A percentile compares a stretch with the other conserved stretches of the same genome.
Conservation (phyloP, 1,139 yeast species). For the Yamadazyma songkhlaensis region DNA sequence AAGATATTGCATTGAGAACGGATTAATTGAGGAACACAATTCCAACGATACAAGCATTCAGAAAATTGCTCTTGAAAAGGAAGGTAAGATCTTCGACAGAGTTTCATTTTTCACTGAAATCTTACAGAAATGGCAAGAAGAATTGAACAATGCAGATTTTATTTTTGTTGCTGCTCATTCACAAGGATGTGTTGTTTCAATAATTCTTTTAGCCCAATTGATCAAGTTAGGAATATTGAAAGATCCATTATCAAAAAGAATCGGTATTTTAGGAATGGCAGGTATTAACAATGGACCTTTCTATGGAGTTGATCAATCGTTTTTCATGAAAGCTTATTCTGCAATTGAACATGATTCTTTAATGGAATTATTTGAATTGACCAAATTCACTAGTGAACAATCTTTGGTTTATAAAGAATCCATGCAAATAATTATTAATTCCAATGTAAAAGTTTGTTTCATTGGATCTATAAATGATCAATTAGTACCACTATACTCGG, state of each 20-base stretch:
- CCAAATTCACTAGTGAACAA: slow-evolving; percentile 68
- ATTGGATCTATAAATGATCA: slow-evolving; percentile 72
- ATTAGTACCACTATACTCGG: slow-evolving; percentile 58
- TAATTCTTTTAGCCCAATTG: slow-evolving; percentile 69
- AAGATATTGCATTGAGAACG: slow-evolving; percentile 66
- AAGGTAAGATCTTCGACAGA: slow-evolving; percentile 83
- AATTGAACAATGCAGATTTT: slow-evolving; percentile 74
- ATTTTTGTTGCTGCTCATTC: slow-evolving; percentile 91
- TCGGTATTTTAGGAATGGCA: slow-evolving; percentile 90
- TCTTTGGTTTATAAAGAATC: slow-evolving; percentile 70
- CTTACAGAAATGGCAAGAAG: slow-evolving; percentile 66
- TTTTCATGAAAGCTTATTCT: slow-evolving; percentile 83
- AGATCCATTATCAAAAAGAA: slow-evolving; percentile 44
- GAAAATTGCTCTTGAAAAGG: slow-evolving; percentile 89
- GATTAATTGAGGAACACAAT: slow-evolving; percentile 36
- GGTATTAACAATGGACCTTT: slow-evolving; percentile 94
- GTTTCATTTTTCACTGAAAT: slow-evolving; percentile 78
- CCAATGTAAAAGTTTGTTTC: slow-evolving; percentile 74
- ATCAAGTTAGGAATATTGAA: slow-evolving; percentile 67
- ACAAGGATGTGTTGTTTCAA: slow-evolving; percentile 92
- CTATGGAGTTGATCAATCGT: slow-evolving; percentile 80
- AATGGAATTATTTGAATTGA: slow-evolving; percentile 83
- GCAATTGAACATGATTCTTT: slow-evolving; percentile 87
- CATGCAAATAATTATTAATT: slow-evolving; percentile 58
- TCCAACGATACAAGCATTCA: slow-evolving; percentile 60